Conservation (phyloP, 2,329 filamentous ascomycete genomes). For the Colletotrichum orbiculare region DNA sequence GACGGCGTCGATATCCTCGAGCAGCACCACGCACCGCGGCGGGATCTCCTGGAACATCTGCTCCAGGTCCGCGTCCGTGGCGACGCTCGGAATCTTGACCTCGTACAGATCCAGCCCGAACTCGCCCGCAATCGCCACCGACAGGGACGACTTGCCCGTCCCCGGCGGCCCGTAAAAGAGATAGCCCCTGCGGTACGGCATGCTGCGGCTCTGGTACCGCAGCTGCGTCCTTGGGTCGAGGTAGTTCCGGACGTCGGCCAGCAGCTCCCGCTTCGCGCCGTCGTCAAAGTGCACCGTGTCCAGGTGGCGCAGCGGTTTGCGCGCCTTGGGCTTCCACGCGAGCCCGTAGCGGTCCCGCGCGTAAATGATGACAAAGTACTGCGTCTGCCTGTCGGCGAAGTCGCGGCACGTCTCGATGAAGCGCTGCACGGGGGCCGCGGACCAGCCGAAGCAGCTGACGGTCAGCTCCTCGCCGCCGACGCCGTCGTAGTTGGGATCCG, state of each 20-base stretch:
- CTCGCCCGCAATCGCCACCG: constrained; percentile 62
- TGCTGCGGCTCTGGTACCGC: constrained; percentile 71
- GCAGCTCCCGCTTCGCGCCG: constrained; percentile 56
- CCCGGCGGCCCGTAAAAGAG: constrained; percentile 73
- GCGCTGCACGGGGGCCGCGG: constrained; percentile 58
- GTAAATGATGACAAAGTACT: constrained; percentile 63
- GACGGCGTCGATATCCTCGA: constrained; percentile 65
- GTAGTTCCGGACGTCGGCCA: constrained; percentile 63
- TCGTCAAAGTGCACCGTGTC: constrained; percentile 64
- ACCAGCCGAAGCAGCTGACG: constrained; percentile 62
- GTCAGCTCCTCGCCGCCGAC: constrained; percentile 58
- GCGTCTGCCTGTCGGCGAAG: constrained; percentile 58
- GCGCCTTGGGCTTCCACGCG: constrained; percentile 60
- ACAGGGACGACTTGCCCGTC: constrained; percentile 69
- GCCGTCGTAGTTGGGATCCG: constrained; percentile 57
- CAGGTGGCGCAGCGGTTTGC: constrained; percentile 59
- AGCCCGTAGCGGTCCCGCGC: constrained; percentile 57
- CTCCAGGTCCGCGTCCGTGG: constrained; percentile 61
- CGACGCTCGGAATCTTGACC: constrained; percentile 60
- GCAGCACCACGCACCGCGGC: constrained; percentile 62
- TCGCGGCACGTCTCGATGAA: constrained; percentile 60
- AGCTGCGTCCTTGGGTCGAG: constrained; percentile 58
- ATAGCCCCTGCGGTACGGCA: constrained; percentile 61
- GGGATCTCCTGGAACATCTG: constrained; percentile 65
- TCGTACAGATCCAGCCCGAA: constrained; percentile 63